Base-by-base conservation (phyloP, 306 rosid genomes). In the Bauhinia variegata region DNA sequence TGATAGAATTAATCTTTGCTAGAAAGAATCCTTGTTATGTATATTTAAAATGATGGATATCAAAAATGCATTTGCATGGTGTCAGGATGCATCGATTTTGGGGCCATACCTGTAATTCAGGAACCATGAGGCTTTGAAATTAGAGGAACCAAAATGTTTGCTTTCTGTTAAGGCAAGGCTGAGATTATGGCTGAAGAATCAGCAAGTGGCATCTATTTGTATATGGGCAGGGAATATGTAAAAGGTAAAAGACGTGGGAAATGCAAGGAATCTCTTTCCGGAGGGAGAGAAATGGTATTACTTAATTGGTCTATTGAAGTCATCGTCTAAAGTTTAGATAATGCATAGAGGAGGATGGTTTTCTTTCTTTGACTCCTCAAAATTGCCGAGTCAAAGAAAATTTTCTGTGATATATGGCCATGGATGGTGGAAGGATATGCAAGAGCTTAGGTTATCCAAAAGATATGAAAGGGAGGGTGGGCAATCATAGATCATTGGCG, bases 221-320 rank as follows among this genome's bases (percentile, higher is more conserved):
- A 55, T 30, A 68, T 44, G 63, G 80, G 77, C 55, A 79, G 73
- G 85, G 95, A 83, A 93, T 93, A 78, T 79, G 78, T 48, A 64
- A 67, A 87, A 82, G 83, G 78, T 30, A 72, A 85, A 82, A 75
- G 71, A 68, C n/a, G 82, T 83, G 86, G 89, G 88, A 66, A 84
- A 80, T 78, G 77, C 28, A 85, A 80, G 55, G 96, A 84, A 85
- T 86, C 81, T 63, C 69, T 30, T 70, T 80, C 50, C 63, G 34
- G 54, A 23, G 31, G 6, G 60, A 57, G 54, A 56, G 49, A 50
- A 50, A 50, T 14, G 36, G 59, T n/a, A 32, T 71, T 33, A 70
- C 71, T 73, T 75, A 36, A 74, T 80, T 70, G 49, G 59, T 75
- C 63, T 68, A 51, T 51, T 34, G 19, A 68, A 52, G 75, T 55